Percentiles rank a stretch among this genome's conserved stretches.
Conservation (phyloP, 2,329 filamentous ascomycete genomes). For the Thielaviopsis musarum region DNA sequence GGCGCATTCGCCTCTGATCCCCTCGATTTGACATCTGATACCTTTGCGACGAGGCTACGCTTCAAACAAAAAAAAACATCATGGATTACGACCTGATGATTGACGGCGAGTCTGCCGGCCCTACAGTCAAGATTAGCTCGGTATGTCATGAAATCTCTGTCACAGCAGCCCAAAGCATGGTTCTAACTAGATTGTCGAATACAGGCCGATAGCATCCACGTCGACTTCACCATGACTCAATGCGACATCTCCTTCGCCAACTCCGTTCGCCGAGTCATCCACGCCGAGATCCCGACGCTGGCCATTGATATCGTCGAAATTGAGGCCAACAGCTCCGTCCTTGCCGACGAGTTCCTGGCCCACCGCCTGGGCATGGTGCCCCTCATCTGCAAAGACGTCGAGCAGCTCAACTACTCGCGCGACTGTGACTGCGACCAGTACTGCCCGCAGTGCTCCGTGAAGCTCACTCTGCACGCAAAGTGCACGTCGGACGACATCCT, state of each 20-base stretch:
- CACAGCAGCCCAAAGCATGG: neutral
- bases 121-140: slow-evolving; percentile 42
- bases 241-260: slow-evolving; percentile 88
- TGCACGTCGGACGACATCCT: slow-evolving; percentile 78
- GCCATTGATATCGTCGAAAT: slow-evolving; percentile 92
- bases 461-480: slow-evolving; percentile 66
- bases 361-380: slow-evolving; percentile 85
- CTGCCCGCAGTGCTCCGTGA: slow-evolving; percentile 82
- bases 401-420: slow-evolving; percentile 69
- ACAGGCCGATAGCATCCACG: slow-evolving; percentile 62
- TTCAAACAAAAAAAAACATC: neutral
- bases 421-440: slow-evolving; percentile 95
- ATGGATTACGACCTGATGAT: slow-evolving; percentile 48
- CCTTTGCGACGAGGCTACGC: neutral
- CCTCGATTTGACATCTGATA: no score
- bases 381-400: slow-evolving; percentile 67
- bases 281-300: slow-evolving; percentile 85
- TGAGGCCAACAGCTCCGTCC: slow-evolving; percentile 82
- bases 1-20: no score
- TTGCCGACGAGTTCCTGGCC: slow-evolving; percentile 89
- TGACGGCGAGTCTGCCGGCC: slow-evolving; percentile 39
- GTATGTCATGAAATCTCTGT: slow-evolving; percentile 21
- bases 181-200: slow-evolving; percentile 1
- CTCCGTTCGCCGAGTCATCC: slow-evolving; percentile 74
- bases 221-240: slow-evolving; percentile 82